Evolutionary conservation across 2,329 filamentous ascomycete species (phyloP), one percentile per base, ranked within the genome.

Genomic region (Orbilia brochopaga): DNA sequence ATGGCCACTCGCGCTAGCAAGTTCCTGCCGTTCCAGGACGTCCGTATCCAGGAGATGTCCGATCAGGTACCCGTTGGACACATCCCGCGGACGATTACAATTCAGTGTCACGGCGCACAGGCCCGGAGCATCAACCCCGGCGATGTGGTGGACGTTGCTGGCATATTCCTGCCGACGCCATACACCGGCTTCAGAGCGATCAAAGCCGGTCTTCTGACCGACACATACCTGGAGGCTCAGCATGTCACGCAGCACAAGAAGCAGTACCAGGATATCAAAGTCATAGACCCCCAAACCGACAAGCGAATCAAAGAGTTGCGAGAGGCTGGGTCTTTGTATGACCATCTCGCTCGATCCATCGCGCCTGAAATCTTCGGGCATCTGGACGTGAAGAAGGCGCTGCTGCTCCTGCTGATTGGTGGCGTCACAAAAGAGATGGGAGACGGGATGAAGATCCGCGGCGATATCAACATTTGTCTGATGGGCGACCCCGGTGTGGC

Each of bases 401-500:
- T 99, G 11, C 85, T 99, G n/a, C 84, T 99, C 3, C 87, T 97
- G 30, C 86, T 99, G 35, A 96, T 99, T 75, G 94, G 94, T 73
- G 94, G 94, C 82, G 93, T 97, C 0, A 94, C 88, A 2, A 99
- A 99, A 81, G 89, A 94, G 78, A 95, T 97, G 85, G 92, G 92
- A 58, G 94, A 99, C 78, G 94, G 94, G 72, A 97, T 99, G 94
- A 90, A 92, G 77, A 99, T 99, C 79, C 91, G 94, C 84, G 94
- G 94, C 77, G 94, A 99, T 78, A 96, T 99, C 83, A 99, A 99
- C 81, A 89, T 99, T 74, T 97, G 94, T 80, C 82, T 99, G 78
- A 99, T 99, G 94, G 94, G 94, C 84, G 94, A 99, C 78, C 94
- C 94, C 79, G 94, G 94, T 91, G 94, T 99, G 78, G 94, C 94